Percentiles rank a stretch among this genome's conserved stretches.
Conservation (phyloP, 148 eudicot genomes). For the Chenopodium suecicum region DNA sequence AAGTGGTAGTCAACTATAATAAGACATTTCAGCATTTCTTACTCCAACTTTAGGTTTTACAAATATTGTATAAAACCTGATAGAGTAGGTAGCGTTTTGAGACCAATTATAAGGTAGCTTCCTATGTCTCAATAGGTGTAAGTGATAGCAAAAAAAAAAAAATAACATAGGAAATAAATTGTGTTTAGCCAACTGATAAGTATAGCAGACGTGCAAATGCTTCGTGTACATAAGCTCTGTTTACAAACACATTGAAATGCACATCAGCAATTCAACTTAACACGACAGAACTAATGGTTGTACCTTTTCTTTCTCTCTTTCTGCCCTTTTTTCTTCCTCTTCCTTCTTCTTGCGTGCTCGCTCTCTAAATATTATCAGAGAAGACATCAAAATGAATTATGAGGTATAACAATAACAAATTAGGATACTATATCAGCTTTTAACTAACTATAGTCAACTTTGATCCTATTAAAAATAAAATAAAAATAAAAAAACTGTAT, state of each 20-base stretch:
- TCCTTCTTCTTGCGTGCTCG: slow-evolving; percentile 98
- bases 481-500: too few relatives aligned
- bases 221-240: neutral
- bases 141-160: neutral
- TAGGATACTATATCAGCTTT: neutral
- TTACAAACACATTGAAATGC: neutral
- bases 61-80: neutral
- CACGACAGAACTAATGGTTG: neutral
- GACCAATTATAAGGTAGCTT: neutral
- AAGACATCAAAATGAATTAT: neutral
- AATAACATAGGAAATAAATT: neutral
- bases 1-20: neutral
- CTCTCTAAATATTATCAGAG: slow-evolving; percentile 51
- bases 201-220: neutral
- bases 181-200: neutral
- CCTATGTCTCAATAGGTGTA: neutral
- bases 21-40: neutral
- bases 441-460: neutral
- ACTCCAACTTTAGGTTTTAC: neutral
- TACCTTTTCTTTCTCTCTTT: slow-evolving; percentile 98
- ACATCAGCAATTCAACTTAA: neutral
- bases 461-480: too few relatives aligned
- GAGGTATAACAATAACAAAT: neutral
- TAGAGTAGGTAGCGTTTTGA: neutral
- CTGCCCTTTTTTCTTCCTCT: slow-evolving; percentile 90